Percentiles rank a stretch among this genome's conserved stretches.
Evolutionary conservation across 495 filamentous ascomycete species (phyloP).

Genomic region (Sabuloglossum arenarium): DNA sequence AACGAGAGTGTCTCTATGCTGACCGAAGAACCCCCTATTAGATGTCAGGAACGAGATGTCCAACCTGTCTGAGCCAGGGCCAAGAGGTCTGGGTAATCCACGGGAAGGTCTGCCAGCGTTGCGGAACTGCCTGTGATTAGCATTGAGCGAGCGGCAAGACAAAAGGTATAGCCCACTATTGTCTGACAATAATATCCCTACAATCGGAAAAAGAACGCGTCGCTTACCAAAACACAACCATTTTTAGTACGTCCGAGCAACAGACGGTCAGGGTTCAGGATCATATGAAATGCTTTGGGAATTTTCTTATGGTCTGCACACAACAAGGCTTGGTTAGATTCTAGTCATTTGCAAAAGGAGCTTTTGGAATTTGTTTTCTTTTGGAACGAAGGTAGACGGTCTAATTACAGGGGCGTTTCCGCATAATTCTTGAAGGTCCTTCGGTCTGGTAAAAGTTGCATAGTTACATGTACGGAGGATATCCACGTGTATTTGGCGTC

Average conservation of each 20-base stretch:
- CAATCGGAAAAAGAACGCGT: too few relatives aligned
- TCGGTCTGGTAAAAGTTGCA: background rate
- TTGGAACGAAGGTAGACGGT: background rate
- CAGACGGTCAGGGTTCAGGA: background rate
- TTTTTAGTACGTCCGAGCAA: background rate
- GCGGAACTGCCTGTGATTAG: conserved; percentile 3
- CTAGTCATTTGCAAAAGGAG: background rate
- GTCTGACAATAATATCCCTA: too few relatives aligned
- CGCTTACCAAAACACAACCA: background rate
- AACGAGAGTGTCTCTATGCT: background rate
- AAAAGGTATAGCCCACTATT: background rate
- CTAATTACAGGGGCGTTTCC: background rate
- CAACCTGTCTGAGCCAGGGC: background rate
- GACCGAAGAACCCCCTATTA: background rate
- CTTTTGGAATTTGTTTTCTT: background rate
- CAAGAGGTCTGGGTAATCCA: conserved; percentile 4
- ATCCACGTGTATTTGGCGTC: conserved; percentile 1
- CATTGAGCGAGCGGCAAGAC: background rate
- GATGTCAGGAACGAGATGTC: conserved; percentile 4
- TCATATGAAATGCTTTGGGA: background rate
- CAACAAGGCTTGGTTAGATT: background rate
- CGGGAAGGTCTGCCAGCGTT: conserved; percentile 4
- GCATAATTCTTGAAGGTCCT: background rate
- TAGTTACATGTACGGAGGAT: background rate
- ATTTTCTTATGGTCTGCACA: background rate